Percentiles rank a stretch among this genome's conserved stretches.
phyloP scores from a whole-genome alignment of 805 yeast species.

The Metschnikowia cubensis region DNA sequence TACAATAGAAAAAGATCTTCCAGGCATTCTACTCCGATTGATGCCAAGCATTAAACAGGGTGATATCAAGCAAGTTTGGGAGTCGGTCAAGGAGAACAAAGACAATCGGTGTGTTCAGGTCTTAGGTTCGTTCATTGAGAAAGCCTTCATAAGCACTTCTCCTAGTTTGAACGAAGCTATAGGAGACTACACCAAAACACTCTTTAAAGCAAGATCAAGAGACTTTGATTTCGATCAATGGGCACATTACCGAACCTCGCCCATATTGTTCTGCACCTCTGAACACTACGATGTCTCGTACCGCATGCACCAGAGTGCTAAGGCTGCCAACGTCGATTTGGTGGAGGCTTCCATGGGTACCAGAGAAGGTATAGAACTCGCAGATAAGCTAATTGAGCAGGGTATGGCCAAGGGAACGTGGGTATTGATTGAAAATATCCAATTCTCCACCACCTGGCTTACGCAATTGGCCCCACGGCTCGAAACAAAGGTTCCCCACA shows the following conservation, averaged over 20 bases:
- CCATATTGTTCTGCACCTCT: conserved; percentile 54
- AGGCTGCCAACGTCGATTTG: conserved; percentile 22
- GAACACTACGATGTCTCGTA: conserved; percentile 66
- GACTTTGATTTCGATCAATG: conserved; percentile 5
- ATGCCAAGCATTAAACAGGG: background rate
- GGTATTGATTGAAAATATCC: conserved; percentile 79
- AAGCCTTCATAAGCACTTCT: background rate
- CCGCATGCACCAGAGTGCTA: conserved; percentile 46
- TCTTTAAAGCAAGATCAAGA: background rate
- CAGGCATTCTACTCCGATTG: background rate
- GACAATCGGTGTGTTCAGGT: background rate
- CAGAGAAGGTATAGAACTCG: conserved; percentile 54
- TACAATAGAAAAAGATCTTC: background rate
- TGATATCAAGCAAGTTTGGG: background rate
- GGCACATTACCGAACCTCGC: conserved; percentile 15
- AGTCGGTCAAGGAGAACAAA: background rate
- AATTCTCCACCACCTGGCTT: conserved; percentile 66
- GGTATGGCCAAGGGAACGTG: conserved; percentile 54
- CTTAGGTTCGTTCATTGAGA: background rate
- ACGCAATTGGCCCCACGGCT: conserved; percentile 48
- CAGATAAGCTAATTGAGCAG: conserved; percentile 48
- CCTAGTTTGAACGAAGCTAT: background rate
- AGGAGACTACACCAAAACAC: background rate
- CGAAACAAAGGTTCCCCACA: conserved; percentile 24
- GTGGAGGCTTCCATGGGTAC: conserved; percentile 69